Evolutionary conservation across 179 eudicot species (phyloP), one percentile per base, ranked within the genome.

Genomic region (Carnegiea gigantea): DNA sequence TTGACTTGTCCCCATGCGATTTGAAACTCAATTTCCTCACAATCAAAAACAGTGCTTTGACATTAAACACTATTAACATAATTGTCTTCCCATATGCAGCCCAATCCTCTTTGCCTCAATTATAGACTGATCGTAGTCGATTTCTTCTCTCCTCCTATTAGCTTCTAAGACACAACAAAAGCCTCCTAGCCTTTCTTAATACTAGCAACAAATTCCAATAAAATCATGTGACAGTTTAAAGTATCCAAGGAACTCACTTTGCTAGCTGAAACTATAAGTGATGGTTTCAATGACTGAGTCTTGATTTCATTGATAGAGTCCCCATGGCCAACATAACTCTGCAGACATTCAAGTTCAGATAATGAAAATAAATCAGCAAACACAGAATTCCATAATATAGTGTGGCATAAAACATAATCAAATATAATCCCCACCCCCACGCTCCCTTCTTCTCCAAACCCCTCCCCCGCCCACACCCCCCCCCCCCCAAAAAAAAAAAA

Each of bases 291-390:
- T 36, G 95, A 79, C 84, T 96, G 99, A 51, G 99, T 94, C 83
- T 93, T 90, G 75, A 96, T 96, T 83, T 96, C 99, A 83, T 96
- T 96, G 18, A 96, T 86, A 15, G 99, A 94, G 85, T 96, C 98
- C 59, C 99, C 99, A 85, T 96, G 99, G 70, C 99, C 99, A 64
- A 95, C 99, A 70, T 92, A 89, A 84, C 97, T 94, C 99, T 96
- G 90, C 85, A 87, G 30, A 76, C 64, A 78, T 75, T 70, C 51
- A 81, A 44, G n/a, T n/a, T 40, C 5, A 85, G 11, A 85, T 57
- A 65, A 28, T 13, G 23, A 9, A 30, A 28, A 67, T 20, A 64
- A 65, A 77, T 43, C 18, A 64, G 75, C 62, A 24, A 26, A 28
- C 74, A n/a, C n/a, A 49, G 33, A 70, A 26, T 15, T 59, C 6